A percentile compares a stretch with the other conserved stretches of the same genome.
phyloP scores from a whole-genome alignment of 345 rosid genomes.

The Boechera divaricarpa region DNA sequence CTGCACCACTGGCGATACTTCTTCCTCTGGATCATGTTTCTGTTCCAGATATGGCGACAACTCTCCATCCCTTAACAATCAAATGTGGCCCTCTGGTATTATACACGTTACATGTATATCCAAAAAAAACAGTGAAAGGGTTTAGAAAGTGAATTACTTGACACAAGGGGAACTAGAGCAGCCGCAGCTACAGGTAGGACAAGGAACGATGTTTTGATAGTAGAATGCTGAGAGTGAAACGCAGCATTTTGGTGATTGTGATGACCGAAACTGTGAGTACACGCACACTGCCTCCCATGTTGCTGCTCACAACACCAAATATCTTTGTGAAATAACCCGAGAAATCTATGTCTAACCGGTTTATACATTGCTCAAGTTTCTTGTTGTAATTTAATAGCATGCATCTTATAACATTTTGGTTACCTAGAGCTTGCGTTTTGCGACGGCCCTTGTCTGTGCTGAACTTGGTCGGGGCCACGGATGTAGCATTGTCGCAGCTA shows the following conservation, averaged over 20 bases:
- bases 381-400: too few species aligned
- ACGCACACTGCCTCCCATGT: constrained; percentile 77
- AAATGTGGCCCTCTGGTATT: too few species aligned
- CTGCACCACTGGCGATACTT: constrained; percentile 51
- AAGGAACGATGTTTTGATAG: constrained; percentile 64
- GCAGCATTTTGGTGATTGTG: constrained; percentile 76
- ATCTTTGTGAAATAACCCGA: neutral
- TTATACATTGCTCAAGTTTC: too few species aligned
- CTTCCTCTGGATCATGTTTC: constrained; percentile 51
- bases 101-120: too few species aligned
- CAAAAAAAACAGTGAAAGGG: neutral
- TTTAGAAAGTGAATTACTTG: constrained; percentile 44
- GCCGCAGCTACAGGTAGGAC: constrained; percentile 76
- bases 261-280: constrained; percentile 69
- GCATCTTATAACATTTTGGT: too few species aligned
- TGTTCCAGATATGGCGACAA: constrained; percentile 49
- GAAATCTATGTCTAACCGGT: too few species aligned
- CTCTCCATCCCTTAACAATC: constrained; percentile 51
- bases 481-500: constrained; percentile 52
- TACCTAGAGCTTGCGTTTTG: constrained; percentile 81
- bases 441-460: constrained; percentile 61
- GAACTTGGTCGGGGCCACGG: constrained; percentile 58
- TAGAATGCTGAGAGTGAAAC: constrained; percentile 87
- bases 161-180: constrained; percentile 63
- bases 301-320: constrained; percentile 45